Evolutionary conservation across 768 basidiomycete genomes (phyloP).

Genomic region (Trametes punicea): DNA sequence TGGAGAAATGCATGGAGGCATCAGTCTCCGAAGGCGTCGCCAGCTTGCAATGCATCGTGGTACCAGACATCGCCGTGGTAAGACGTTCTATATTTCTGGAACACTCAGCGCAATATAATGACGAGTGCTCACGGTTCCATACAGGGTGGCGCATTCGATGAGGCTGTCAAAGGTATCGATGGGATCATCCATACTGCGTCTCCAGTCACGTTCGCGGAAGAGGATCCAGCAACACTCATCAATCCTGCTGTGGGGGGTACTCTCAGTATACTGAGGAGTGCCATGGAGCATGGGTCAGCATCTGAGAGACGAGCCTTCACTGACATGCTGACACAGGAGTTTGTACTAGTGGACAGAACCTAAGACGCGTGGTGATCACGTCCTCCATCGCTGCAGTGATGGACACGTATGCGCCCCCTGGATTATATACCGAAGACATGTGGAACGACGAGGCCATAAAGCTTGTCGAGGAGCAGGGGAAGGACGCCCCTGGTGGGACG

Average conservation of each 20-base stretch:
- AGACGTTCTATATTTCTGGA: not conserved
- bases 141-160: not conserved
- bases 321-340: no score
- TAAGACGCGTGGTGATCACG: conserved; percentile 63
- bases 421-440: conserved; percentile 45
- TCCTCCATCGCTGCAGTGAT: conserved; percentile 50
- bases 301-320: not conserved
- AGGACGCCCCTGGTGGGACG: conserved; percentile 33
- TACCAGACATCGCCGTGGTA: not conserved
- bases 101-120: not conserved
- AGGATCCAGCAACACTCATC: conserved; percentile 53
- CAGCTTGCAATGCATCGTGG: not conserved
- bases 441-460: conserved; percentile 55
- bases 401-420: conserved; percentile 15
- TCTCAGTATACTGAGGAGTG: conserved; percentile 53
- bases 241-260: conserved; percentile 73
- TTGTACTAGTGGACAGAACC: conserved; percentile 23
- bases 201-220: conserved; percentile 46
- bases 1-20: conserved; percentile 44
- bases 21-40: not conserved
- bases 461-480: conserved; percentile 47
- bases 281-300: conserved; percentile 47
- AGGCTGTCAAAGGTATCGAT: conserved; percentile 50
- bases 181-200: conserved; percentile 68
- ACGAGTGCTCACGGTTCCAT: not conserved